Percentiles rank a stretch among this genome's conserved stretches.
Evolutionary conservation across 2,329 filamentous ascomycete genomes (phyloP).

Genomic region (Neopestalotiopsis sp.): DNA sequence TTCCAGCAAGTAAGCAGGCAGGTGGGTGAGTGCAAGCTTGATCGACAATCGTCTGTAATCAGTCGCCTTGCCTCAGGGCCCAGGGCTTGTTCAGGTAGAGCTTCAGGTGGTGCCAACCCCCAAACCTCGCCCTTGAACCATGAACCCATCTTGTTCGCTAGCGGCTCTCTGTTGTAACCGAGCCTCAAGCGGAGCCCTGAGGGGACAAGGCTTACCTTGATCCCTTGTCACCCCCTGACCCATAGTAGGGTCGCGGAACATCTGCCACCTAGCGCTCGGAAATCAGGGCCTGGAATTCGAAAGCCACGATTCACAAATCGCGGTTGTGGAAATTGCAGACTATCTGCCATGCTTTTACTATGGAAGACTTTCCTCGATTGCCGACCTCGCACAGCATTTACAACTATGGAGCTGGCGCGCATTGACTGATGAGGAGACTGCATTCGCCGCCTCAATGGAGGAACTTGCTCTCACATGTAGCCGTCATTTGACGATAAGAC

Average conservation of each 20-base stretch:
- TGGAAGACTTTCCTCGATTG: background rate
- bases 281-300: constrained; percentile 9
- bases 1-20: background rate
- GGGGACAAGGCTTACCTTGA: constrained; percentile 15
- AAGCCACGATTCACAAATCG: constrained; percentile 13
- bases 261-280: constrained; percentile 17
- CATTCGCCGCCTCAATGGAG: background rate
- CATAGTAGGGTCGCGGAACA: constrained; percentile 9
- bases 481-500: background rate
- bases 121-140: constrained; percentile 6
- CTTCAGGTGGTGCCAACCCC: constrained; percentile 9
- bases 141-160: constrained; percentile 10
- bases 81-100: background rate
- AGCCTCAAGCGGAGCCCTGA: constrained; percentile 9
- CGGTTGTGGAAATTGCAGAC: background rate
- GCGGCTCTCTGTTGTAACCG: constrained; percentile 15
- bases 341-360: background rate
- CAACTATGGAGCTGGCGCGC: background rate
- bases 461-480: background rate
- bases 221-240: constrained; percentile 12
- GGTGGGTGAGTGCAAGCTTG: background rate
- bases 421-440: background rate
- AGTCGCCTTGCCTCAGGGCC: background rate
- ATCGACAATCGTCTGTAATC: background rate
- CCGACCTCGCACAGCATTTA: background rate